Base-by-base conservation (phyloP, 2,329 filamentous ascomycete species). In the Aureobasidium lini region DNA sequence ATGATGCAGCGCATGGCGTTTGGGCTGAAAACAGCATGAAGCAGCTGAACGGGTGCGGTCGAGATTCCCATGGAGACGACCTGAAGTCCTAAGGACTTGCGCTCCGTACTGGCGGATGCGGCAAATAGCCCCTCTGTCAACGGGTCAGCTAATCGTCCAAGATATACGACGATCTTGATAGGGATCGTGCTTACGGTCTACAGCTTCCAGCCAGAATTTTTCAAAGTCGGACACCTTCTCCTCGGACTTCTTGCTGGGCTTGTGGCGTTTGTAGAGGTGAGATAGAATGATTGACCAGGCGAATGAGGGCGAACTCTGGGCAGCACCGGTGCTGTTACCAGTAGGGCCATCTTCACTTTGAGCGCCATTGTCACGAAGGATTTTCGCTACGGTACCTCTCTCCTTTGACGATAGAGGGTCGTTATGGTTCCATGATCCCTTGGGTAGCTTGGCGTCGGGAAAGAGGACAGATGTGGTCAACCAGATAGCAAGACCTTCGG, bases 401-500 rank as follows among this genome's bases (percentile, higher is more conserved):
- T 91, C 86, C 64, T 87, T 85, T 4, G 80, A 77, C 15, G 84
- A 82, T 48, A 96, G 73, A 2, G 91, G 92, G 67, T 94, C 85
- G 52, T 84, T 81, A 60, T 81, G 77, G 60, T 82, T 79, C 91
- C 92, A 96, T 1, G 89, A 80, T 64, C 87, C 85, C 29, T 81
- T 77, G 0, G 87, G 87, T 43, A 88, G 76, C 52, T 83, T 82
- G 58, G 87, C 77, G 10, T 46, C 39, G 0, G 87, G 82, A 66
- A 89, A 90, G 18, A 76, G 76, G 54, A 82, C 81, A 62, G 83
- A 80, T 1, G 88, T 82, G 5, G 84, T 82, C 34, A 97, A 78
- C 91, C 92, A 97, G 60, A 96, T 84, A 0, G 90, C 90, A 23
- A 96, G 84, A 6, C 92, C 93, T 70, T 97, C 93, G 0, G 91